Conservation (phyloP, 345 rosid species). For the Aquilaria yunnanensis region DNA sequence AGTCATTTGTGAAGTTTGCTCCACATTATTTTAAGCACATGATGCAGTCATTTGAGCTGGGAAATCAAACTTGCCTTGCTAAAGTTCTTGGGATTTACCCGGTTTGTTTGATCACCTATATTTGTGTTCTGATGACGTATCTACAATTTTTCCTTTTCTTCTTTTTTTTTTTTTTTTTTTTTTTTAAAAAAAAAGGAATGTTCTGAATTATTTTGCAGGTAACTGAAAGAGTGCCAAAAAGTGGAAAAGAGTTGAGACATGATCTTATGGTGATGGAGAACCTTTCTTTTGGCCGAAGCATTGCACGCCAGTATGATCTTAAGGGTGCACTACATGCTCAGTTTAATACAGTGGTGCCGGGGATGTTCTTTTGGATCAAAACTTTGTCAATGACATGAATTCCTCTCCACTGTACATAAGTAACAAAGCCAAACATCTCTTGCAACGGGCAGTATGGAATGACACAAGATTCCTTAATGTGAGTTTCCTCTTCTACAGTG, state of each 20-base stretch:
- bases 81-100: constrained; percentile 95
- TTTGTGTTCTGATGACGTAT: neutral
- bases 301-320: constrained; percentile 86
- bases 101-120: constrained; percentile 33
- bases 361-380: constrained; percentile 89
- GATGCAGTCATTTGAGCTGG: constrained; percentile 56
- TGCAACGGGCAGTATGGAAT: constrained; percentile 91
- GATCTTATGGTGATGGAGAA: constrained; percentile 99
- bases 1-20: constrained; percentile 84
- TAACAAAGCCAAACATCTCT: constrained; percentile 56
- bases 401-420: constrained; percentile 81
- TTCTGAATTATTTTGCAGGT: constrained; percentile 45
- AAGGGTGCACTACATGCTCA: constrained; percentile 91
- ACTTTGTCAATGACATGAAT: constrained; percentile 92
- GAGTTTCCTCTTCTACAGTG: constrained; percentile 26
- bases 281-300: constrained; percentile 62
- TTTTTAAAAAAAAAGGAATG: too few relatives aligned
- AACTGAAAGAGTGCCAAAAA: constrained; percentile 58
- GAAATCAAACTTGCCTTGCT: constrained; percentile 93
- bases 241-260: constrained; percentile 70
- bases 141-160: neutral
- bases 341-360: constrained; percentile 47
- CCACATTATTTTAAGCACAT: constrained; percentile 77
- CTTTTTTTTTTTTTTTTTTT: too few relatives aligned
- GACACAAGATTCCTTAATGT: constrained; percentile 89